Conservation (phyloP, 2,329 filamentous ascomycete species). For the Scedosporium apiospermum region DNA sequence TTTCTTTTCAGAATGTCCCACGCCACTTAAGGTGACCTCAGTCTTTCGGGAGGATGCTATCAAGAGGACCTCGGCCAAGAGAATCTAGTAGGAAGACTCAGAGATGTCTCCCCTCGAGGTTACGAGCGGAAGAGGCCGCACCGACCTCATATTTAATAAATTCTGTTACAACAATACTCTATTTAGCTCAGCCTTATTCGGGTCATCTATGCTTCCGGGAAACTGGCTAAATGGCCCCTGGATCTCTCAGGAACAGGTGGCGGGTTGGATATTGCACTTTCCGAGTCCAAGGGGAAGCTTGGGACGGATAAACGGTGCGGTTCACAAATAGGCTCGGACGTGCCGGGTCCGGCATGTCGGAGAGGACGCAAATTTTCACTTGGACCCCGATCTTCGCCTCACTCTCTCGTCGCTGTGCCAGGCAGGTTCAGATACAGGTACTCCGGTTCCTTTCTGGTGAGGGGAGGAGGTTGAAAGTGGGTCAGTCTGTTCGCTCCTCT, state of each 20-base stretch:
- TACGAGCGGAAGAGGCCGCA: background rate
- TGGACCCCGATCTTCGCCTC: too few species aligned
- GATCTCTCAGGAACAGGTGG: background rate
- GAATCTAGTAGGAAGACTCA: background rate
- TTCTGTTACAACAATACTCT: background rate
- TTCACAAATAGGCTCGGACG: too few species aligned
- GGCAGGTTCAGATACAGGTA: background rate
- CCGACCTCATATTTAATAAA: background rate
- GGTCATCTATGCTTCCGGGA: background rate
- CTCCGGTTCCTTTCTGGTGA: background rate
- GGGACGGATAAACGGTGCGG: too few species aligned
- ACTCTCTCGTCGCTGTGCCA: too few species aligned
- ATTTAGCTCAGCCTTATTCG: background rate
- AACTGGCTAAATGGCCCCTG: background rate
- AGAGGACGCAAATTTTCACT: too few species aligned
- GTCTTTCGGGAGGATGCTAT: too few species aligned
- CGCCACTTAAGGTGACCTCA: too few species aligned
- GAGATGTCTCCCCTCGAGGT: background rate
- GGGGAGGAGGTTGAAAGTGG: background rate
- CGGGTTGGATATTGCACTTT: too few species aligned
- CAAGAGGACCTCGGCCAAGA: too few species aligned
- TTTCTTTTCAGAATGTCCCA: too few species aligned
- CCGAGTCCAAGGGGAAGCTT: too few species aligned
- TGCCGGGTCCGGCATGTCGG: too few species aligned
- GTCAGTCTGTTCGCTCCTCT: background rate